Evolutionary conservation across 768 basidiomycete species (phyloP), one percentile per base, ranked within the genome.

Genomic region (Pisolithus orientalis): DNA sequence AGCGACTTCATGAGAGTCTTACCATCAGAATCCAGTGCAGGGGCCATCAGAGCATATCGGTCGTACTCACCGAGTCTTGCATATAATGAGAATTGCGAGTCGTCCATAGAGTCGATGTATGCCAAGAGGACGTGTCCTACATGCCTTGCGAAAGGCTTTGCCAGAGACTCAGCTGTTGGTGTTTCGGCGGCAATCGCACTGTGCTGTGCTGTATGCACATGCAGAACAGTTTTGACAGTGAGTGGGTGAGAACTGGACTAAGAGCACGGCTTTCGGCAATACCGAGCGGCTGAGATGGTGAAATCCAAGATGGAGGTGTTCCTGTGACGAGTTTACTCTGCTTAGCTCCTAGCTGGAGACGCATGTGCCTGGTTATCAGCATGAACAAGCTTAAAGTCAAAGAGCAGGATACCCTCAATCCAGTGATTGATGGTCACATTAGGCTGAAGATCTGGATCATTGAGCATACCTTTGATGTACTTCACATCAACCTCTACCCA

Each of bases 91-190:
- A 83, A 91, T 49, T 96, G 60, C 5, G 90, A 85, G 60, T 94
- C 87, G 56, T 85, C 87, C 67, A 90, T 76, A 17, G 79, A 80
- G 38, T 86, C 80, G 44, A 91, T 77, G 65, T 94, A 94, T 17
- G 90, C 83, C 52, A 83, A 74, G 47, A 95, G 72, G 14, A 94
- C 80, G 61, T 82, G 85, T 6, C 82, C 78, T 1, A 89, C 87
- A 64, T 97, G 92, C 65, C 92, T 92, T 9, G 90, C 83, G 59
- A 96, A 86, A 3, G 92, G 84, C 49, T 84, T 83, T 1, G 80
- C 78, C 27, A 95, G 72, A 0, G 90, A 90, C 66, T 86, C 85
- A 0, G 85, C 79, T 58, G 84, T 88, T 53, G 77, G 83, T 1
- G 63, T 52, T 27, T 82, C 76, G 5, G 43, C 37, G 10, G 56